A percentile compares a stretch with the other conserved stretches of the same genome.
Evolutionary conservation across 2,329 filamentous ascomycete species (phyloP).

Genomic region (Lizonia empirigonia): DNA sequence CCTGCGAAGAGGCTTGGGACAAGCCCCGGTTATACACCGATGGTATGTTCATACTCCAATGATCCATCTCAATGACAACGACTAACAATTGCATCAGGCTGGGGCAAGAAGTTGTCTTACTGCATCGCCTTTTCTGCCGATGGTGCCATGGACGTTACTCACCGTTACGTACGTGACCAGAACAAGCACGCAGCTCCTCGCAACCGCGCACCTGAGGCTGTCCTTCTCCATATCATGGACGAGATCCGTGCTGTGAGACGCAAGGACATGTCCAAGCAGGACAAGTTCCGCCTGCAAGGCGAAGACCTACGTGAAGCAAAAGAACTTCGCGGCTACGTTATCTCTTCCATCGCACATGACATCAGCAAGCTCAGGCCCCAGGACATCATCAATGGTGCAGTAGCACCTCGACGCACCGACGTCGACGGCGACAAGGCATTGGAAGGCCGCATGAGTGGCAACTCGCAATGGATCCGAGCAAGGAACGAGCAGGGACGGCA

Average conservation of each 20-base stretch:
- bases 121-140: slow-evolving; percentile 96
- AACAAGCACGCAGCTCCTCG: slow-evolving; percentile 74
- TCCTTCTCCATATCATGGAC: slow-evolving; percentile 86
- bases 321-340: slow-evolving; percentile 75
- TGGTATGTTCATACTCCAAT: slow-evolving; percentile 56
- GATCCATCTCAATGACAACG: background rate
- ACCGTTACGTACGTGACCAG: slow-evolving; percentile 71
- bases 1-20: slow-evolving; percentile 94
- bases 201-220: slow-evolving; percentile 82
- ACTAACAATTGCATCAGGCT: slow-evolving; percentile 59
- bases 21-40: slow-evolving; percentile 90
- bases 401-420: slow-evolving; percentile 43
- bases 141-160: slow-evolving; percentile 71
- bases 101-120: slow-evolving; percentile 96
- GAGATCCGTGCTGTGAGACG: slow-evolving; percentile 88
- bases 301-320: slow-evolving; percentile 78
- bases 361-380: slow-evolving; percentile 70
- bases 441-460: slow-evolving; percentile 51
- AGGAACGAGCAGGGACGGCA: slow-evolving; percentile 46
- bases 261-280: slow-evolving; percentile 82
- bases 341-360: slow-evolving; percentile 73
- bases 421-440: slow-evolving; percentile 55
- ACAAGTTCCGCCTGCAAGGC: slow-evolving; percentile 79
- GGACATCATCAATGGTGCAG: slow-evolving; percentile 42
- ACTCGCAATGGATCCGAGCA: slow-evolving; percentile 45